These are phyloP conservation scores for Ceratobasidium sp. DNA, from an alignment of 1,284 basidiomycete genomes.

Conservation along the genomic window DNA sequence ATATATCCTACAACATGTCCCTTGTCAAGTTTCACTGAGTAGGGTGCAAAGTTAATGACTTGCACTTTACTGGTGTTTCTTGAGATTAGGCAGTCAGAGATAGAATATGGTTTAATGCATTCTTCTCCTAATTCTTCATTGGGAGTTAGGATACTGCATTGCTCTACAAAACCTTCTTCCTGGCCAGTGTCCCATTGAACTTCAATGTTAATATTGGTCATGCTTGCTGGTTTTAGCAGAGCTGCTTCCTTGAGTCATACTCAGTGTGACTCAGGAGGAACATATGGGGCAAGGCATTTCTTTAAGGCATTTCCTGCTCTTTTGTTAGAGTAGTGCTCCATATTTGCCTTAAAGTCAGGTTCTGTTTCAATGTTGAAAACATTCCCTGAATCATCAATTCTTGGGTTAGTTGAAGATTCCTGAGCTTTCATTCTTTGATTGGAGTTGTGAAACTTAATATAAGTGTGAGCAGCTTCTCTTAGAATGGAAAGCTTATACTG, in stretches of 20 bases:
- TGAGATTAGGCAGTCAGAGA: too few species aligned
- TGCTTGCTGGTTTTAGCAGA: too few species aligned
- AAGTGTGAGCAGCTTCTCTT: constrained; percentile 44
- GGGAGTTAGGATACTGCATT: too few species aligned
- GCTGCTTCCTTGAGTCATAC: too few species aligned
- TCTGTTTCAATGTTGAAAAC: constrained; percentile 1
- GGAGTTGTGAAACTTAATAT: constrained; percentile 47
- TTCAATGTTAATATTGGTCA: too few species aligned
- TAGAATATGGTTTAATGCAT: too few species aligned
- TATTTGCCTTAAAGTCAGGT: constrained; percentile 10
- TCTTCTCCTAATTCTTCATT: too few species aligned
- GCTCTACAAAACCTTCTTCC: too few species aligned
- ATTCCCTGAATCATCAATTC: constrained; percentile 25
- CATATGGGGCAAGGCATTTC: not conserved
- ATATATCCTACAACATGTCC: constrained; percentile 41
- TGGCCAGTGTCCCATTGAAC: too few species aligned
- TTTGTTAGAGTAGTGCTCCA: not conserved
- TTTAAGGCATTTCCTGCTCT: constrained; percentile 4
- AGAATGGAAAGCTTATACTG: constrained; percentile 49
- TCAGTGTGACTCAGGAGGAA: constrained; percentile 23
- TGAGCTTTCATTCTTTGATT: constrained; percentile 35
- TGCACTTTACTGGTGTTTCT: too few species aligned
- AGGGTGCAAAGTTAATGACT: too few species aligned
- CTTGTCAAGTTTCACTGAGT: too few species aligned
- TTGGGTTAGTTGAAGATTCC: not conserved